Evolutionary conservation across 1,284 basidiomycete genomes (phyloP).

Genomic region (Ceratobasidium sp.): DNA sequence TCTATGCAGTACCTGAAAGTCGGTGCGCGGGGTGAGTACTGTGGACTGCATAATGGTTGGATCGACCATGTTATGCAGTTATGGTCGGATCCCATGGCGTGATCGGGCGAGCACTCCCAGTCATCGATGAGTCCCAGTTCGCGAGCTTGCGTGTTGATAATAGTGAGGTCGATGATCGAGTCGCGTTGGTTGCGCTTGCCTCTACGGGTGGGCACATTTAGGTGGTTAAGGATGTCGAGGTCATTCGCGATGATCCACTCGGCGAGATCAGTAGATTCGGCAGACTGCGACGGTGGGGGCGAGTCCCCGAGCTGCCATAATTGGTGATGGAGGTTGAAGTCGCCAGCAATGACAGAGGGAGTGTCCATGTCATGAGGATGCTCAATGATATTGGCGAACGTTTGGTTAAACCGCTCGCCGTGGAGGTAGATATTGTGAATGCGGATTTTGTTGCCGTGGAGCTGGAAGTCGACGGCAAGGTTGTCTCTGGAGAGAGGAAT

Average conservation of each 20-base stretch:
- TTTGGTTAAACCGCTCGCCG: background rate
- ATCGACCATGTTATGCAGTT: background rate
- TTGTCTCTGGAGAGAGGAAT: background rate
- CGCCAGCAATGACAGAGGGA: constrained; percentile 13
- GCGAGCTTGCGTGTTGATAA: background rate
- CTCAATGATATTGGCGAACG: background rate
- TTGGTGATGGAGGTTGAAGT: constrained; percentile 37
- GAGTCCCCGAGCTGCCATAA: constrained; percentile 1
- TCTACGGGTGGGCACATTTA: background rate
- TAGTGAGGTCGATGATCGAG: constrained; percentile 27
- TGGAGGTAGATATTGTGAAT: constrained; percentile 9
- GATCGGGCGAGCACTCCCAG: background rate
- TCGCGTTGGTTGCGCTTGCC: background rate
- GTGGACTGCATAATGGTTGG: too few species aligned
- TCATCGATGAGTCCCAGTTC: background rate
- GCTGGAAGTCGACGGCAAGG: background rate
- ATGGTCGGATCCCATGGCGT: constrained; percentile 1
- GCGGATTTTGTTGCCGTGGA: background rate
- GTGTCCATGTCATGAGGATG: background rate
- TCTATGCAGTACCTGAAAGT: background rate
- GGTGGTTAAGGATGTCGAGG: background rate
- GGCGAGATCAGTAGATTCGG: constrained; percentile 12
- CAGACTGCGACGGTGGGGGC: background rate
- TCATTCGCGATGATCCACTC: constrained; percentile 25
- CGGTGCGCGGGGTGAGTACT: background rate